phyloP scores from a whole-genome alignment of 179 eudicot genomes.

The Corrigiola litoralis region DNA sequence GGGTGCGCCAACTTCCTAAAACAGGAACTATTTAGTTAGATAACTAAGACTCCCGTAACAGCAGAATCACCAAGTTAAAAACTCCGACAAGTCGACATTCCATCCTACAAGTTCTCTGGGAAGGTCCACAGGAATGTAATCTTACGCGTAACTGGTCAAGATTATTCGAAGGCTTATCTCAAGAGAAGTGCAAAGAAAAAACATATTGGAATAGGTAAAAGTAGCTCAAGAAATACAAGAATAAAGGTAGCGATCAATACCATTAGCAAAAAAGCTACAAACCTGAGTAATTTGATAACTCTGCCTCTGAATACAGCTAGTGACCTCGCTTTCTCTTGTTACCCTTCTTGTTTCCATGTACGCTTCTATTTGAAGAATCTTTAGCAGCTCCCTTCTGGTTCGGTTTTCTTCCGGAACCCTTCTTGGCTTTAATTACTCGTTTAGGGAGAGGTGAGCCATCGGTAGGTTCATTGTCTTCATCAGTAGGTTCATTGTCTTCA shows the following conservation, averaged over 20 bases:
- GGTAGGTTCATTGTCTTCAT: constrained; percentile 29
- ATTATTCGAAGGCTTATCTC: too few relatives aligned
- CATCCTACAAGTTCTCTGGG: too few relatives aligned
- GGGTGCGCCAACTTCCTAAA: too few relatives aligned
- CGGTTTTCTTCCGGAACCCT: constrained; percentile 22
- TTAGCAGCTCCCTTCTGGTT: constrained; percentile 28
- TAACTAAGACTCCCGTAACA: too few relatives aligned
- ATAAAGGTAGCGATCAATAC: neutral
- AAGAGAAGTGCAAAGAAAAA: neutral
- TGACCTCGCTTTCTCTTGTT: constrained; percentile 62
- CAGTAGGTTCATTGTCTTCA: constrained; percentile 46
- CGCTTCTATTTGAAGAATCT: constrained; percentile 33
- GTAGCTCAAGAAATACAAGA: neutral
- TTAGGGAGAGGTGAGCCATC: constrained; percentile 20
- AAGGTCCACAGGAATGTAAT: too few relatives aligned
- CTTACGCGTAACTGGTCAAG: too few relatives aligned
- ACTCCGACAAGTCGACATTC: too few relatives aligned
- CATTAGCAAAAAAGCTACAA: neutral
- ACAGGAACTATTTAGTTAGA: too few relatives aligned
- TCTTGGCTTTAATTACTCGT: constrained; percentile 23
- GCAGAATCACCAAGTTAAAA: too few relatives aligned
- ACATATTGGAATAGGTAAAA: neutral
- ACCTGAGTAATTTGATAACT: constrained; percentile 10
- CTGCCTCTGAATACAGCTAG: constrained; percentile 6
- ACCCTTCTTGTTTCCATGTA: constrained; percentile 30